Evolutionary conservation across 495 filamentous ascomycete species (phyloP), one percentile per base, ranked within the genome.

Genomic region (Hypoxylon intermedium): DNA sequence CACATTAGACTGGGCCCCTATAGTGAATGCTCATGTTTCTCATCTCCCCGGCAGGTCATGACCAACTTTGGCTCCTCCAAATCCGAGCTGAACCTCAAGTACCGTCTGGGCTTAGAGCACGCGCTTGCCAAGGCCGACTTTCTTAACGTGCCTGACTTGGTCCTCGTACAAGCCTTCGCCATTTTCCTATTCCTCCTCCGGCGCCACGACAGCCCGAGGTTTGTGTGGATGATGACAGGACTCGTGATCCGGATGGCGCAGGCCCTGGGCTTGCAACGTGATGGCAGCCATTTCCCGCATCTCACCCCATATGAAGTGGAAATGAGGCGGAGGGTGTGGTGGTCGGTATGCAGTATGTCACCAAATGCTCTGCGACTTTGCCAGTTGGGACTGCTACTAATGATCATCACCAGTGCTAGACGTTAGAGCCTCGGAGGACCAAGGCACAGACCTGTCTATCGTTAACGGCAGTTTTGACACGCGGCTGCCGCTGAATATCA

Each of bases 121-220:
- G 81, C 81, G 2, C 71, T 86, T 45, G 81, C 82, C 7, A 77
- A 74, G 47, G 82, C 82, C 7, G 77, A 84, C 56, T 84, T 86
- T 47, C 74, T 85, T 9, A 75, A 69, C 45, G 54, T 63, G 0
- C 68, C 68, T 3, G 67, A 72, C 28, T 33, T 84, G 12, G 58
- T 74, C 34, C 52, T 83, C 6, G 57, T 84, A 5, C 81, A 84
- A 44, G 80, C 81, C 11, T 75, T 83, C 16, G 42, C 65, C 5
- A 76, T 80, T 2, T 85, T 82, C 48, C 59, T 85, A 24, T 51
- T 61, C 24, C 74, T 83, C 7, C 67, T 75, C 37, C 79, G 79
- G 12, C 77, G 75, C 13, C 71, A 82, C 47, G 80, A 83, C 18
- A 81, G 75, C 49, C 76, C 78, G 1, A 66, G 76, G 51, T 80